Percentiles rank a stretch among this genome's conserved stretches.
phyloP scores from a whole-genome alignment of 1,284 basidiomycete genomes.

The Rhodotorula sp. region DNA sequence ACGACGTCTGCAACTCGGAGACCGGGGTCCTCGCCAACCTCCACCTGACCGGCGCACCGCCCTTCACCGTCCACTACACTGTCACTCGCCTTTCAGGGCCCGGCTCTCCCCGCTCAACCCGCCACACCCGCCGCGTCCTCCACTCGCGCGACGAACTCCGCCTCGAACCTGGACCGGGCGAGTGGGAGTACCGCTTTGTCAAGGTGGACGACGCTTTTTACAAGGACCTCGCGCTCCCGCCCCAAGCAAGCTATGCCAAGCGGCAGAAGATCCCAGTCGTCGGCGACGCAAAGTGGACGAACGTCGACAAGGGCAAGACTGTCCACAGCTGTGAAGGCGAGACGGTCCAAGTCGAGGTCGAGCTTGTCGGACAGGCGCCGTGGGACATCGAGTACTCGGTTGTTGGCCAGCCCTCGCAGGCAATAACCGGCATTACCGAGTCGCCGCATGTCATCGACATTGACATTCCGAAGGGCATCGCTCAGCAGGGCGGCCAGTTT shows the following conservation, averaged over 20 bases:
- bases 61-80: constrained; percentile 76
- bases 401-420: constrained; percentile 59
- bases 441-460: constrained; percentile 47
- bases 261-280: constrained; percentile 84
- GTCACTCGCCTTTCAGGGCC: constrained; percentile 50
- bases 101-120: constrained; percentile 5
- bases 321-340: constrained; percentile 65
- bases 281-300: constrained; percentile 70
- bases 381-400: constrained; percentile 80
- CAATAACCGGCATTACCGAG: constrained; percentile 42
- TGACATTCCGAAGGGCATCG: constrained; percentile 53
- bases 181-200: constrained; percentile 81
- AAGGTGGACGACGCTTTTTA: constrained; percentile 83
- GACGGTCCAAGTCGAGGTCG: constrained; percentile 69
- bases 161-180: constrained; percentile 80
- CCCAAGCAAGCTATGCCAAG: constrained; percentile 58
- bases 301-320: constrained; percentile 53
- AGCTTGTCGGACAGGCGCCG: constrained; percentile 64
- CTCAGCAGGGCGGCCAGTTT: constrained; percentile 70
- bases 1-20: constrained; percentile 81
- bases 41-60: constrained; percentile 82
- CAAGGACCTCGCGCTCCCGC: constrained; percentile 58
- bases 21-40: constrained; percentile 86
- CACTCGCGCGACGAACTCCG: constrained; percentile 77
- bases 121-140: constrained; percentile 56